Base-by-base conservation (phyloP, 208 protist genomes). In the Trypanosoma vivax region DNA sequence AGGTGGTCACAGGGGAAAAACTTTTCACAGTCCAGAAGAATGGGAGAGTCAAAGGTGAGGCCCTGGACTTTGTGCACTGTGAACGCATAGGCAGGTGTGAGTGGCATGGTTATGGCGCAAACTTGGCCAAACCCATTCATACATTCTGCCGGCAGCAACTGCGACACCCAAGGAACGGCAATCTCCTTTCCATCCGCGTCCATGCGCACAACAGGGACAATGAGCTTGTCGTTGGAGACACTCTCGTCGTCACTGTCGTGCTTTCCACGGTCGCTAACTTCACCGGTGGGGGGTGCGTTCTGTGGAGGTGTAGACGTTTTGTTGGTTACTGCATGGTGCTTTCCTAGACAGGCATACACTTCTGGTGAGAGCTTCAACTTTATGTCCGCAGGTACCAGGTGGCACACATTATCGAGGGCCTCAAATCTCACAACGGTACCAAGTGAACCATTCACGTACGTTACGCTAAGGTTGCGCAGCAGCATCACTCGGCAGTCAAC, bases 11-110 rank as follows among this genome's bases (percentile, higher is more conserved):
- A 92, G 0, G 75, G 78, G 43, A 91, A 95, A 60, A 88, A 82
- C 0, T 61, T 51, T 1, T 59, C 65, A 1, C 68, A 74, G 37
- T 95, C 88, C 42, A 95, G 85, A 25, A 92, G 57, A 6, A 95
- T 54, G 6, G 73, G 35, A 40, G 72, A 55, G 38, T 82, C 54
- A 24, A 96, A 68, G 1, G 85, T 93, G 16, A 96, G 31, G 21
- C 89, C 89, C 58, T 96, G 89, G 2, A 85, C 65, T 49, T 93
- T 93, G 72, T 96, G 89, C 25, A 96, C 86, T 0, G 89, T 96
- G 39, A 93, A 96, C 2, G 89, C 89, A 58, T 93, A 96, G 0
- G 83, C 89, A 0, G 80, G 89, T 0, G 60, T 76, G 23, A 96
- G 70, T 2, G 89, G 89, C 49, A 95, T 73, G 33, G 66, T 76